Percentiles rank a stretch among this genome's conserved stretches.
Evolutionary conservation across 257 asterid species (phyloP).

Genomic region (Nicotiana knightiana): DNA sequence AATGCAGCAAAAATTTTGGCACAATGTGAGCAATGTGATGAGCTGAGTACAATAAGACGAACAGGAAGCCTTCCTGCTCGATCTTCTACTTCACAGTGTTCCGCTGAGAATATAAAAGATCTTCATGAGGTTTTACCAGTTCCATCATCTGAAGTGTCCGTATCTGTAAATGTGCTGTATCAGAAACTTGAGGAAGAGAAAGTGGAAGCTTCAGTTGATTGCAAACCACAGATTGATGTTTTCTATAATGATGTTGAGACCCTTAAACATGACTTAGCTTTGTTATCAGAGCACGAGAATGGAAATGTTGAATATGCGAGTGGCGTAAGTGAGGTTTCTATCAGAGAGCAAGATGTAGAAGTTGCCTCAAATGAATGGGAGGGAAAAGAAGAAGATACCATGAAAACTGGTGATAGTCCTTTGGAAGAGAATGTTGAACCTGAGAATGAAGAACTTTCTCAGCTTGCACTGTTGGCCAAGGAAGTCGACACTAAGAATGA

Average conservation of each 20-base stretch:
- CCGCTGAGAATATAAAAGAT: conserved; percentile 59
- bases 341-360: conserved; percentile 28
- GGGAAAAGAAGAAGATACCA: conserved; percentile 15
- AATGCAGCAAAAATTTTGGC: not conserved
- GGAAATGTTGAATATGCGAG: conserved; percentile 26
- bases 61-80: conserved; percentile 57
- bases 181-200: conserved; percentile 63
- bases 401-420: not conserved
- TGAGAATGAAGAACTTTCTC: conserved; percentile 14
- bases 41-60: conserved; percentile 26
- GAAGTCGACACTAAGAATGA: conserved; percentile 9
- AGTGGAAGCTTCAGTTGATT: conserved; percentile 25
- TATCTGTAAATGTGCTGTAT: conserved; percentile 54
- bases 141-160: conserved; percentile 43
- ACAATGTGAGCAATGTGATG: not conserved
- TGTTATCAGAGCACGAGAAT: conserved; percentile 9
- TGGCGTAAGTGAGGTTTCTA: conserved; percentile 34
- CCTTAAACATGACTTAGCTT: conserved; percentile 20
- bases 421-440: conserved; percentile 12
- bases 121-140: conserved; percentile 72
- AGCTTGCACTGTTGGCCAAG: conserved; percentile 1
- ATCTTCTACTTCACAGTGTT: conserved; percentile 27
- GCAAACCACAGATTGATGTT: conserved; percentile 29
- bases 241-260: conserved; percentile 22
- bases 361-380: conserved; percentile 14